Evolutionary conservation across 2,329 filamentous ascomycete species (phyloP).

Genomic region (Penicillium sp.): DNA sequence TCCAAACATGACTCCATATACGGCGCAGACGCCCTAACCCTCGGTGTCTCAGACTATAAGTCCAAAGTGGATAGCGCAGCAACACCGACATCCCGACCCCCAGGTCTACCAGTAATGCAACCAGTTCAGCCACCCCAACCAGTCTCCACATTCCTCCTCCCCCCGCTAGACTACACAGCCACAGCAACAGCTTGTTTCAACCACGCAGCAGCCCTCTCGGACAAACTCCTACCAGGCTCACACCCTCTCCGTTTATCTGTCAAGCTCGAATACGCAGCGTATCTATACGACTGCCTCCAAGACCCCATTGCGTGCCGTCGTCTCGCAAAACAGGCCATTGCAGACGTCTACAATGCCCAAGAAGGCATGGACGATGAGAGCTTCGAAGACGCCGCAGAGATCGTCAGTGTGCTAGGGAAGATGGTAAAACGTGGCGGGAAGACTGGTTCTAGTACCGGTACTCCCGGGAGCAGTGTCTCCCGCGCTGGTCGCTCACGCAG

Average conservation of each 20-base stretch:
- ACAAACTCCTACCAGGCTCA: constrained; percentile 74
- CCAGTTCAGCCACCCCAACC: constrained; percentile 21
- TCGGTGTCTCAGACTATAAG: constrained; percentile 36
- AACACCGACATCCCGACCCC: constrained; percentile 27
- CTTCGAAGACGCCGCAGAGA: constrained; percentile 85
- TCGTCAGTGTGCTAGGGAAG: constrained; percentile 79
- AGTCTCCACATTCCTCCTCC: constrained; percentile 73
- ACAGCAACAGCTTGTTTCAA: constrained; percentile 78
- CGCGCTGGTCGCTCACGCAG: constrained; percentile 31
- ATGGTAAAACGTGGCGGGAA: constrained; percentile 75
- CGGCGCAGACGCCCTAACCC: constrained; percentile 36
- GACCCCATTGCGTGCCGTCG: constrained; percentile 73
- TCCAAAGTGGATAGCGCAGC: background rate
- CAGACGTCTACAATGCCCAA: constrained; percentile 84
- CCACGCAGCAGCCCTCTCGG: constrained; percentile 71
- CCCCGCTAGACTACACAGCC: constrained; percentile 75
- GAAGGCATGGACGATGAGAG: constrained; percentile 95
- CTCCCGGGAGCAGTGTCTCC: constrained; percentile 23
- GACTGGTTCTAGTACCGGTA: constrained; percentile 33
- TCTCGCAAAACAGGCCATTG: constrained; percentile 77
- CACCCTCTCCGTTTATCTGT: constrained; percentile 86
- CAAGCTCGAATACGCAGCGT: constrained; percentile 88
- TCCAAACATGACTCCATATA: constrained; percentile 39
- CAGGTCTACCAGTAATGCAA: constrained; percentile 35
- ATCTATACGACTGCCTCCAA: constrained; percentile 88